Base-by-base conservation (phyloP, 1,284 basidiomycete genomes). In the Agroathelia rolfsii region DNA sequence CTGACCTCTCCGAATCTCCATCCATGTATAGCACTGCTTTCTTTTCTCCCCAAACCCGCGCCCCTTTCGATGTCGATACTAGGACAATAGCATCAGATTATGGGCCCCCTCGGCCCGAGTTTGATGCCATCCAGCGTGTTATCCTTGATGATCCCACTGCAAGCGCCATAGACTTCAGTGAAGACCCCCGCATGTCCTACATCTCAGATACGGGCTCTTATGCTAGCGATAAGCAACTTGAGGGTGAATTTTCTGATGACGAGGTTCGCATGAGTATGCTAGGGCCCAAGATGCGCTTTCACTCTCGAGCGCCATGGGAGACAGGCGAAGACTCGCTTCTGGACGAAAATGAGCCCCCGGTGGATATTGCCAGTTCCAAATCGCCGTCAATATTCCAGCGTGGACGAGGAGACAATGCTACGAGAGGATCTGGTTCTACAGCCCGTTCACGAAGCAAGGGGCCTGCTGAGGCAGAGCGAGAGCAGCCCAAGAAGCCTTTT, bases 291-390 rank as follows among this genome's bases (percentile, higher is more conserved):
- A 80, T 86, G 68, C 72, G 76, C 29, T 73, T 84, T 48, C 80
- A 84, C 53, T 78, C 79, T 38, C 75, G 67, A 17, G 78, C 82
- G 15, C 82, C 83, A 26, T 86, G 82, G 82, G 82, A 86, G 55
- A 58, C 68, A 30, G 76, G 72, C 31, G 66, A 62, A 14, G 61
- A 55, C n/a, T 29, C 55, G 11, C 40, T 64, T 5, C 50, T 59
- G 16, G 67, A 69, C 43, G 67, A 63, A 19, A 66, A 68, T 25
- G 66, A 70, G 27, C 47, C n/a, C n/a, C n/a, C 55, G 1, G 61
- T 61, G 26, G 50, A 53, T 34, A 51, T 47, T 37, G 45, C 42
- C 30, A 50, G 49, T 36, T 40, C 36, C 35, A 46, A 42, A 37
- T 36, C 41, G 43, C 50, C 50, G 36, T 24, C 35, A 47, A 15